Evolutionary conservation across 768 basidiomycete species (phyloP), one percentile per base, ranked within the genome.

Genomic region (Naganishia kalamii): DNA sequence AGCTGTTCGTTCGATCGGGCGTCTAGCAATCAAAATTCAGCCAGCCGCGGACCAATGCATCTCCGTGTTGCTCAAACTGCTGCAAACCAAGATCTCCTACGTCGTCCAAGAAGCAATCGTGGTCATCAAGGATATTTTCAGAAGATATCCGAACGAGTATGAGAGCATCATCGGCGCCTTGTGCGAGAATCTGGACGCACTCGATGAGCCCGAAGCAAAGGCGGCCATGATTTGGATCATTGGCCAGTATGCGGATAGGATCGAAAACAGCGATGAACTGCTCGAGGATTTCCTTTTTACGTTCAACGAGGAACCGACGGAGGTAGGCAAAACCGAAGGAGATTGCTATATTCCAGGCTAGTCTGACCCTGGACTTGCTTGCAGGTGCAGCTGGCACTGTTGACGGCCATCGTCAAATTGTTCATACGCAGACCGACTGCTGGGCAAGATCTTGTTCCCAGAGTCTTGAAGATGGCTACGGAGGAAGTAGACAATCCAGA

Each of bases 401-500:
- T 99, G 43, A 97, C 94, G 1, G 93, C 96, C 0, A 83, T 88
- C 4, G 96, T 99, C 68, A 99, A 99, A 77, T 82, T 97, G 37
- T 99, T 99, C 81, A 86, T 98, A 69, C 88, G 89, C 79, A 90
- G 94, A 69, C 88, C 89, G 0, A 89, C 92, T 27, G 86, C 85
- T 11, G 85, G 88, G 6, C 93, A 96, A 74, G 86, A 88, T 60
- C 82, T 98, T 7, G 89, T 98, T 10, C 90, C 92, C 75, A 96
- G 92, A 74, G 89, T 98, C 6, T 82, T 99, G 47, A 97, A 98
- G 75, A 91, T 90, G 87, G 87, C 92, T 13, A 99, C 96, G 7
- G 94, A 99, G 76, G 90, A 96, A 70, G 86, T 96, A 62, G 96
- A 99, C 77, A 99, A 99, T 74, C 96, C 96, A 8, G 96, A 99